Percentiles rank a stretch among this genome's conserved stretches.
phyloP scores from a whole-genome alignment of 441 rosid genomes.

The Capsella rubella region DNA sequence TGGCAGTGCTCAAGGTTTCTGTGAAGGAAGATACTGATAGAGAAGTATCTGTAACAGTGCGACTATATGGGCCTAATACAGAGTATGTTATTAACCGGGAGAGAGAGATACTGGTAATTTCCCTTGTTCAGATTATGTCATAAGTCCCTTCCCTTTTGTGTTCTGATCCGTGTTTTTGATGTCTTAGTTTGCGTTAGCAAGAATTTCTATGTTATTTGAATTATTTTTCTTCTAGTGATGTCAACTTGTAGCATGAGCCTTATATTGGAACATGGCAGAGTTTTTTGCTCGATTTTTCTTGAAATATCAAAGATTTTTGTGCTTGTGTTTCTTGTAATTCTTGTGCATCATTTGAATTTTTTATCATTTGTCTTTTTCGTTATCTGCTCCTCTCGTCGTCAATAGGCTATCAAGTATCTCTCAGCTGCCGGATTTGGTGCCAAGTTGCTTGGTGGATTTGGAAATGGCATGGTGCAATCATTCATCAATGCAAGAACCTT shows the following conservation, averaged over 20 bases:
- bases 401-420: slow-evolving; percentile 89
- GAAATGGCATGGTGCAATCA: slow-evolving; percentile 96
- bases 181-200: slow-evolving; percentile 13
- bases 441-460: slow-evolving; percentile 88
- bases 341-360: slow-evolving; percentile 29
- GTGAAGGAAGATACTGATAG: slow-evolving; percentile 70
- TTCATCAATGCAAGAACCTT: slow-evolving; percentile 90
- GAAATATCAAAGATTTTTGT: slow-evolving; percentile 23
- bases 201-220: slow-evolving; percentile 16
- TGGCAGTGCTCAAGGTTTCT: slow-evolving; percentile 85
- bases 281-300: slow-evolving; percentile 32
- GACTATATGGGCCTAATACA: slow-evolving; percentile 94
- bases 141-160: background rate
- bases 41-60: slow-evolving; percentile 66
- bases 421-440: slow-evolving; percentile 99
- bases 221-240: slow-evolving; percentile 21
- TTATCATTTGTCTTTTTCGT: slow-evolving; percentile 22
- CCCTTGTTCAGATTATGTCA: background rate
- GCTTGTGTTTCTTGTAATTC: slow-evolving; percentile 21
- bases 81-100: slow-evolving; percentile 88
- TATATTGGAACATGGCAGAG: slow-evolving; percentile 22
- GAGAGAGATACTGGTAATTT: slow-evolving; percentile 74
- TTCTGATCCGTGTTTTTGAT: slow-evolving; percentile 5
- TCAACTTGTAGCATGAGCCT: slow-evolving; percentile 29
- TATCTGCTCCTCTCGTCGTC: slow-evolving; percentile 43